These are phyloP conservation scores for Rehmannia glutinosa DNA, from an alignment of 257 asterid species.

Conservation along the genomic window DNA sequence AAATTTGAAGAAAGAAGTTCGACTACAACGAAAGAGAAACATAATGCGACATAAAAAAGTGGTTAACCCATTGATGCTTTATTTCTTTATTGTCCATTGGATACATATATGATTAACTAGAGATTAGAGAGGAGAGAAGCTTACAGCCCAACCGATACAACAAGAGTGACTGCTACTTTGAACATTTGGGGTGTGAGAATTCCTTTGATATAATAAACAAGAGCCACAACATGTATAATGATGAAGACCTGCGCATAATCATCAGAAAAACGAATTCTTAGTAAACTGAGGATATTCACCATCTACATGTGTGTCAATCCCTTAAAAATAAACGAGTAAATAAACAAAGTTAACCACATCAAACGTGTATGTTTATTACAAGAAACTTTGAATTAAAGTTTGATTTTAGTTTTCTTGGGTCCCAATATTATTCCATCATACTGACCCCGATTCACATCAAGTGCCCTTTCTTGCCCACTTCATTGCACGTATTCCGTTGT, in stretches of 20 bases:
- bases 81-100: background rate
- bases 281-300: constrained; percentile 13
- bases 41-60: background rate
- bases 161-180: constrained; percentile 94
- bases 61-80: constrained; percentile 7
- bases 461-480: too few species aligned
- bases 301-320: background rate
- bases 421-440: background rate
- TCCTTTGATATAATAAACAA: constrained; percentile 87
- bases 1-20: background rate
- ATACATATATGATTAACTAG: background rate
- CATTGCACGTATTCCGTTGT: too few species aligned
- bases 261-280: constrained; percentile 15
- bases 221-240: constrained; percentile 87
- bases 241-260: constrained; percentile 71
- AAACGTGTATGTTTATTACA: constrained; percentile 2
- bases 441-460: background rate
- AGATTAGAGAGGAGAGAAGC: constrained; percentile 26
- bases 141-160: constrained; percentile 86
- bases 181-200: constrained; percentile 90
- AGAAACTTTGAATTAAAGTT: too few species aligned
- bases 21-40: background rate
- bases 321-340: background rate
- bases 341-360: background rate
- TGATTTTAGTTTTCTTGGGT: background rate